Evolutionary conservation across 495 filamentous ascomycete genomes (phyloP).

Genomic region (Penicillium antarcticum): DNA sequence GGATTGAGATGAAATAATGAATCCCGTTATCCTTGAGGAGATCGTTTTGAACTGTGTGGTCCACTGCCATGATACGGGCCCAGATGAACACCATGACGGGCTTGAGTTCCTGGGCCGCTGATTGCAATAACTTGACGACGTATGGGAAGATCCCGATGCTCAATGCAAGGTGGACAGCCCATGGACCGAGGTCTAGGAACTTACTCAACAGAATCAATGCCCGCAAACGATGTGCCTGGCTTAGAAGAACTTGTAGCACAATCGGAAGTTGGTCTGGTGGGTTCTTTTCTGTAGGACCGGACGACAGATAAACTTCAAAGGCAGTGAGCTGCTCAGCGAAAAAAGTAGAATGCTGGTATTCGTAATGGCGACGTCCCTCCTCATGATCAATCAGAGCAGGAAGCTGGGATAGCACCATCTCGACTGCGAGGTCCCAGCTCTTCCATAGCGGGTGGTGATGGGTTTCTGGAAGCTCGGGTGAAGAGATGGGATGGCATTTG

Average conservation of each 20-base stretch:
- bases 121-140: constrained; percentile 92
- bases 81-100: constrained; percentile 99
- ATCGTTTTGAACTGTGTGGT: constrained; percentile 86
- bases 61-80: constrained; percentile 94
- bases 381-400: constrained; percentile 74
- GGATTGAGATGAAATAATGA: constrained; percentile 88
- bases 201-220: constrained; percentile 90
- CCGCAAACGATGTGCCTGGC: constrained; percentile 90
- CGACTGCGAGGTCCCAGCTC: constrained; percentile 95
- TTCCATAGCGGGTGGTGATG: constrained; percentile 93
- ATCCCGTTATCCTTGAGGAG: constrained; percentile 95
- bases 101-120: constrained; percentile 89
- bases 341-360: constrained; percentile 92
- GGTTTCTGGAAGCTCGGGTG: constrained; percentile 83
- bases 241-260: constrained; percentile 91
- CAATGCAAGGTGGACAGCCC: constrained; percentile 93
- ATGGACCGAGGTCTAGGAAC: constrained; percentile 92
- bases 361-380: constrained; percentile 71
- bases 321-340: constrained; percentile 97
- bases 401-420: constrained; percentile 91
- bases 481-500: constrained; percentile 88
- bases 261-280: constrained; percentile 93
- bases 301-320: constrained; percentile 93
- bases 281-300: constrained; percentile 79
- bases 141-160: constrained; percentile 99